Evolutionary conservation across 148 eudicot species (phyloP).

Genomic region (Pharnaceum exiguum): DNA sequence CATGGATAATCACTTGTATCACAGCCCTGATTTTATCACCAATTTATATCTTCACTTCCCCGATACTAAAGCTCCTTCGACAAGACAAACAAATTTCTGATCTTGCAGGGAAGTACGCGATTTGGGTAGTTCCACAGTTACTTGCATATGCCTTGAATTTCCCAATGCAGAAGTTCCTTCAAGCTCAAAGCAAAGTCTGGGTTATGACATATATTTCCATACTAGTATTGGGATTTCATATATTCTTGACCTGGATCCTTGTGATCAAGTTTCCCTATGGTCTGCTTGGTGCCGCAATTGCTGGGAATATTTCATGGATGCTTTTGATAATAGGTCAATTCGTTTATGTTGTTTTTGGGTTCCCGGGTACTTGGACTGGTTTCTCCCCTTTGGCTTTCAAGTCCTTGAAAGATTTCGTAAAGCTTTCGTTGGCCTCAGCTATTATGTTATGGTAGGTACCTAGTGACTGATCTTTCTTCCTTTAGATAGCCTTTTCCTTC

Average conservation of each 20-base stretch:
- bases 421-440: conserved; percentile 57
- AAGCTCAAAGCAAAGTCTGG: conserved; percentile 51
- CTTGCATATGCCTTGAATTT: conserved; percentile 41
- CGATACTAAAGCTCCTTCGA: conserved; percentile 26
- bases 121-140: conserved; percentile 45
- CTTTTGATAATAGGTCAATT: conserved; percentile 34
- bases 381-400: conserved; percentile 36
- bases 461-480: not conserved
- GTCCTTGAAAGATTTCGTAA: conserved; percentile 31
- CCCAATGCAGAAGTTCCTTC: conserved; percentile 46
- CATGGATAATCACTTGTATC: conserved; percentile 33
- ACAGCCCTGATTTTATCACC: conserved; percentile 30
- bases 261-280: conserved; percentile 25
- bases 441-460: conserved; percentile 48
- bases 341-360: conserved; percentile 30
- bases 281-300: conserved; percentile 39
- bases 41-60: conserved; percentile 35
- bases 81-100: conserved; percentile 27
- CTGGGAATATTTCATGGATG: conserved; percentile 44
- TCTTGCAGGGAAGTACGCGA: conserved; percentile 43
- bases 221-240: conserved; percentile 27
- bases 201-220: conserved; percentile 36
- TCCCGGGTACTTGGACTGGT: conserved; percentile 44
- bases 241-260: conserved; percentile 34
- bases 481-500: not conserved